Evolutionary conservation across 2,329 filamentous ascomycete genomes (phyloP).

Genomic region (Aspergillus sp.): DNA sequence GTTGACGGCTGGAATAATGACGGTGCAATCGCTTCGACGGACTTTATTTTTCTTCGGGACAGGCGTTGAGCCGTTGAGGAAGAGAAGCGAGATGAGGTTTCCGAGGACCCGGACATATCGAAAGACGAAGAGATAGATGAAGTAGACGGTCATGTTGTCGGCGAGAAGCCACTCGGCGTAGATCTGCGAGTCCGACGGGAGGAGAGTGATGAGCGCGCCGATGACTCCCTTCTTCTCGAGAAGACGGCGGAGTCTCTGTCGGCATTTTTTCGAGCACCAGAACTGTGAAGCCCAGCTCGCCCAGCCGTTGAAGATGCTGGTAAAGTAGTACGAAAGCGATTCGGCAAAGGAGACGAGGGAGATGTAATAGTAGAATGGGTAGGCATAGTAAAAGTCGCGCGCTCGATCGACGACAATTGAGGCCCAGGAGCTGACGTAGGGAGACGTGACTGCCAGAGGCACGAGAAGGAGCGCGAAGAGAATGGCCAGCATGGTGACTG

Average conservation of each 20-base stretch:
- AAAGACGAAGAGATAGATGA: constrained; percentile 43
- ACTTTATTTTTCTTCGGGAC: constrained; percentile 36
- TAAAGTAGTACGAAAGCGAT: background rate
- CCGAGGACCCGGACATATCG: constrained; percentile 55
- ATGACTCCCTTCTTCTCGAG: background rate
- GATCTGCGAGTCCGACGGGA: background rate
- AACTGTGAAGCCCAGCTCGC: background rate
- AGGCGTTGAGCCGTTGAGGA: constrained; percentile 43
- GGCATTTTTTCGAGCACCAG: background rate
- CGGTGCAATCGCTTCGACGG: constrained; percentile 49
- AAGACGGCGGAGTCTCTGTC: background rate
- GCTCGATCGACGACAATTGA: background rate
- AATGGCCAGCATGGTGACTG: background rate
- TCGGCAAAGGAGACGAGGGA: background rate
- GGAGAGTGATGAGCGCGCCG: background rate
- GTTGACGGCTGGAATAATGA: constrained; percentile 59
- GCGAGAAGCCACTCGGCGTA: background rate
- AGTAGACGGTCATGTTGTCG: background rate
- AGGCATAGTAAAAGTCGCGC: background rate
- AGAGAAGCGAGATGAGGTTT: constrained; percentile 47
- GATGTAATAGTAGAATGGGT: background rate
- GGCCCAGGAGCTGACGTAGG: background rate
- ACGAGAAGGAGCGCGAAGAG: background rate
- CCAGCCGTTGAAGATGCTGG: background rate
- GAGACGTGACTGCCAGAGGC: constrained; percentile 12